Evolutionary conservation across 2,329 filamentous ascomycete species (phyloP).

Genomic region (Cladophialophora exuberans): DNA sequence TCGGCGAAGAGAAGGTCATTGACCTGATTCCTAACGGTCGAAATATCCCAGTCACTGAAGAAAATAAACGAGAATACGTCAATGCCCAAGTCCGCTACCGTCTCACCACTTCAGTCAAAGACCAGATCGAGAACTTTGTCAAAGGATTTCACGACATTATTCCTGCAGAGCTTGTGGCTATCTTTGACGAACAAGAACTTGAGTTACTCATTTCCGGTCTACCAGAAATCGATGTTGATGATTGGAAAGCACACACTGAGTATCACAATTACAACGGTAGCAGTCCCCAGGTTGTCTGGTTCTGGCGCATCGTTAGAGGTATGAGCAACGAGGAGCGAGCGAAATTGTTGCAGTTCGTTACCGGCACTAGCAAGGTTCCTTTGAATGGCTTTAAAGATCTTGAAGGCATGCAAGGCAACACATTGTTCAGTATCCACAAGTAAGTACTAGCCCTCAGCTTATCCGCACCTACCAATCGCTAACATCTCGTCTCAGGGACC

Average conservation of each 20-base stretch:
- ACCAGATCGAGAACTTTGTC: conserved; percentile 91
- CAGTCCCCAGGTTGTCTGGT: conserved; percentile 98
- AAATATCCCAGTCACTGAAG: conserved; percentile 91
- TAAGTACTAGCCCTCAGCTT: conserved; percentile 13
- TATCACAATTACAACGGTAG: conserved; percentile 97
- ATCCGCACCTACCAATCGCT: neutral
- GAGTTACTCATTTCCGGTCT: conserved; percentile 95
- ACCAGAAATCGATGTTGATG: conserved; percentile 95
- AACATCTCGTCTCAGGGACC: conserved; percentile 27
- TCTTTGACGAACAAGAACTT: conserved; percentile 98
- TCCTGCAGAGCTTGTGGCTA: conserved; percentile 87
- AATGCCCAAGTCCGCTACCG: conserved; percentile 93
- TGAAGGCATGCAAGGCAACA: conserved; percentile 98
- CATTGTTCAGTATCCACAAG: conserved; percentile 97
- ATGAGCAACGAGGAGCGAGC: conserved; percentile 99
- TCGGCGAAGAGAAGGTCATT: conserved; percentile 84
- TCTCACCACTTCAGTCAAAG: conserved; percentile 86
- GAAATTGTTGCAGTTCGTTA: conserved; percentile 96
- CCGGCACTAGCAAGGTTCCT: conserved; percentile 96
- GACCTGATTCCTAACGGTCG: conserved; percentile 86
- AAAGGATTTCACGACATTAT: conserved; percentile 98
- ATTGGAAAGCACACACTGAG: conserved; percentile 99
- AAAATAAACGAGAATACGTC: conserved; percentile 98
- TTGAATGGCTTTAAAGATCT: conserved; percentile 98
- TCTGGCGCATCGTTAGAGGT: conserved; percentile 95